Base-by-base conservation (phyloP, 2,329 filamentous ascomycete genomes). In the Trichoderma sp. region DNA sequence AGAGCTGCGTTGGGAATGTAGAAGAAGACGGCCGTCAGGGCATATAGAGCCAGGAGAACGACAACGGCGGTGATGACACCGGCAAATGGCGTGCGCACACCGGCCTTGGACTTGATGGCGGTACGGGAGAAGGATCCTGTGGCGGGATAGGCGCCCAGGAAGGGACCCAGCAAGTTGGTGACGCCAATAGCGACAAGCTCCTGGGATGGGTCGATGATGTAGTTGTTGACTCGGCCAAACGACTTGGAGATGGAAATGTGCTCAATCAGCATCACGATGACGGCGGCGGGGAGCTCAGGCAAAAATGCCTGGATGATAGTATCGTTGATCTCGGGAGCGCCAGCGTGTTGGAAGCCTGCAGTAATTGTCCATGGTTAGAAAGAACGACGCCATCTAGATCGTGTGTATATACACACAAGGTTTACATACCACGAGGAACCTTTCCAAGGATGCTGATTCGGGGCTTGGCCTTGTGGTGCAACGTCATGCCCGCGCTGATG, bases 71-170 rank as follows among this genome's bases (percentile, higher is more conserved):
- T 97, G 70, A 96, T 92, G 56, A 94, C 86, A 83, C 93, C 93
- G 37, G 92, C 93, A 67, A 96, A 88, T 1, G 93, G 93, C 5
- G 92, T 97, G 50, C 93, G 89, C 2, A 96, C 93, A 76, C 93
- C 93, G 64, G 93, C 92, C 80, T 97, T 97, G n/a, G 93, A 92
- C 79, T 96, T 96, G 82, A 97, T 96, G 60, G 93, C 93, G 25
- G 93, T 97, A 70, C 93, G 88, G 8, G 92, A 94, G 83, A 97
- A 97, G 2, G 93, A 96, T 6, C 93, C 93, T 12, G 93, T 97
- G 0, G 92, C 91, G 4, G 93, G 92, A 73, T 96, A 97, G 2
- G 84, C 92, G 61, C 93, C 91, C 1, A 94, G 82, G 82, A 95
- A 94, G 10, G 92, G 89, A 19, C 89, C 90, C 10, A 94, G 84